phyloP scores from a whole-genome alignment of 2,329 filamentous ascomycete species.

The Pseudocercospora ulei region DNA sequence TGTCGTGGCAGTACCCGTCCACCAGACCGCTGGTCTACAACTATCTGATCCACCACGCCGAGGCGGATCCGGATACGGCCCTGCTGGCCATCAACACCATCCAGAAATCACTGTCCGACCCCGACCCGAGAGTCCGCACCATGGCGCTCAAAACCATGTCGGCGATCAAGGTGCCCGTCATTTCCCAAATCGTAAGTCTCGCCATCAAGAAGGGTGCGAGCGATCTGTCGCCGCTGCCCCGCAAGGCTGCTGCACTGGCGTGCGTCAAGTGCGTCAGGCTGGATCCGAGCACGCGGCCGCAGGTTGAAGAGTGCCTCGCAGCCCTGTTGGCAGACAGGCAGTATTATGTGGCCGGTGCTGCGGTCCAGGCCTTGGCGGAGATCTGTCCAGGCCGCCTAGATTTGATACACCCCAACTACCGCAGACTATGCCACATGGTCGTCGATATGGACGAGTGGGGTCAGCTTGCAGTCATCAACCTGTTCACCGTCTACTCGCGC shows the following conservation, averaged over 20 bases:
- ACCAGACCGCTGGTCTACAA: slow-evolving; percentile 99
- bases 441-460: slow-evolving; percentile 99
- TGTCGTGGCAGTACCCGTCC: slow-evolving; percentile 83
- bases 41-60: slow-evolving; percentile 92
- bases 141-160: slow-evolving; percentile 95
- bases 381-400: slow-evolving; percentile 81
- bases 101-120: slow-evolving; percentile 90
- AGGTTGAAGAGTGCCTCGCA: slow-evolving; percentile 71
- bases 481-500: slow-evolving; percentile 77
- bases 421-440: slow-evolving; percentile 72
- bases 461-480: slow-evolving; percentile 68
- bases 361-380: slow-evolving; percentile 78
- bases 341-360: slow-evolving; percentile 92
- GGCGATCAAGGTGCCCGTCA: slow-evolving; percentile 90
- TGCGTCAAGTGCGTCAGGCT: slow-evolving; percentile 93
- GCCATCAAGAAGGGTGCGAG: slow-evolving; percentile 88
- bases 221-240: slow-evolving; percentile 90
- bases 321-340: slow-evolving; percentile 78
- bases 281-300: slow-evolving; percentile 74
- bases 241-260: slow-evolving; percentile 82
- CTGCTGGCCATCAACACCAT: slow-evolving; percentile 97
- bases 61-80: slow-evolving; percentile 88
- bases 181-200: slow-evolving; percentile 91
- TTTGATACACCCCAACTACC: slow-evolving; percentile 83
- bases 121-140: slow-evolving; percentile 79